Evolutionary conservation across 2,329 filamentous ascomycete species (phyloP).

Genomic region (Fusarium abutilonis): DNA sequence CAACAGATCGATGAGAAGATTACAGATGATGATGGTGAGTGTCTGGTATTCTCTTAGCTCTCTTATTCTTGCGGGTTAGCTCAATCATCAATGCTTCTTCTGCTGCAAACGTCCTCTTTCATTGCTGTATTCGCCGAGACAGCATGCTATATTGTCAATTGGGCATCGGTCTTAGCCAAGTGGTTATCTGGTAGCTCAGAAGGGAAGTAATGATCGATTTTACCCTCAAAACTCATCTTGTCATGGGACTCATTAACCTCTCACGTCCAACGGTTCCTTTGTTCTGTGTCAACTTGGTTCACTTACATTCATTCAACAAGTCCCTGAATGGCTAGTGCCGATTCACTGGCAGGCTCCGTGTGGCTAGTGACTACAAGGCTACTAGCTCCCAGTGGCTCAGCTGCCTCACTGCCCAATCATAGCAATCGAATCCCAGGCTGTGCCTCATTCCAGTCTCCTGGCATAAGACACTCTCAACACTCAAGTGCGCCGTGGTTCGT

Average conservation of each 20-base stretch:
- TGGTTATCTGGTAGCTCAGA: fast-evolving
- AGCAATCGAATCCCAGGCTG: slow-evolving; percentile 11
- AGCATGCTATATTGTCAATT: too few species aligned
- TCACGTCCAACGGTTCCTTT: neutral
- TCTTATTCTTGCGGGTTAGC: neutral
- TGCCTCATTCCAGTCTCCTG: neutral
- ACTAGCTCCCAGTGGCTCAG: neutral
- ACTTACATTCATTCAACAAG: slow-evolving; percentile 24
- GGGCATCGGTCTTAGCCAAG: neutral
- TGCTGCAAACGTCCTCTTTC: neutral
- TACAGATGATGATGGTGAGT: slow-evolving; percentile 19
- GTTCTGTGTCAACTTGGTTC: neutral
- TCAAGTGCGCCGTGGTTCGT: neutral
- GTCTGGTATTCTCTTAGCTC: neutral
- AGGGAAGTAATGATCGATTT: fast-evolving
- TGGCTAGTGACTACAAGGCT: slow-evolving; percentile 23
- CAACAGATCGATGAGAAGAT: slow-evolving; percentile 3
- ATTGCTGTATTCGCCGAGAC: neutral
- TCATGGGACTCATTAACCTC: neutral
- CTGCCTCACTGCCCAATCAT: neutral
- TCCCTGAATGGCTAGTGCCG: slow-evolving; percentile 27
- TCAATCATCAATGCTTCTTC: neutral
- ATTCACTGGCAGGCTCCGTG: neutral
- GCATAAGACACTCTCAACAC: neutral
- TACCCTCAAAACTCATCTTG: neutral